Conservation (phyloP, 306 rosid species). For the Alnus rubra region DNA sequence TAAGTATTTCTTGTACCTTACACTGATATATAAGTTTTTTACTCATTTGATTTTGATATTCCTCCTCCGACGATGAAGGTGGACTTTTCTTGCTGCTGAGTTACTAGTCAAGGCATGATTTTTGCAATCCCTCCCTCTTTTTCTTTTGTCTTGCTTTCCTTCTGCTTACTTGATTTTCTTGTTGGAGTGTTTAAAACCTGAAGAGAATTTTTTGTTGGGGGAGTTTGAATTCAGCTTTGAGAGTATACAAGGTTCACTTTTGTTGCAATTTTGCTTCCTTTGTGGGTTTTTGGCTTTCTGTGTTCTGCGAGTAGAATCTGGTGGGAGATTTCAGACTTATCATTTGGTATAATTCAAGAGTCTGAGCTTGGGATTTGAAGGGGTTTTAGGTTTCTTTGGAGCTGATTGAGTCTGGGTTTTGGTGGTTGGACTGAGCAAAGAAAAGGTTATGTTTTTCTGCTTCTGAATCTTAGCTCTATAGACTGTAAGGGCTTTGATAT, state of each 20-base stretch:
- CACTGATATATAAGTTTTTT: not conserved
- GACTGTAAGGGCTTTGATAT: constrained; percentile 25
- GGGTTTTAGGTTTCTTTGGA: not conserved
- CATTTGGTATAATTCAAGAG: not conserved
- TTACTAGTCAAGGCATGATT: constrained; percentile 37
- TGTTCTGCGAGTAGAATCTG: constrained; percentile 1
- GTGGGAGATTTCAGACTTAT: constrained; percentile 20
- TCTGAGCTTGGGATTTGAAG: not conserved
- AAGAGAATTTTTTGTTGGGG: not conserved
- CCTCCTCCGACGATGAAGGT: not conserved
- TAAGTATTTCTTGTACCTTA: not conserved
- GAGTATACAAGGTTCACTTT: not conserved
- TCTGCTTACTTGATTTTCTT: constrained; percentile 5
- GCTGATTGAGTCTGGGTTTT: constrained; percentile 16
- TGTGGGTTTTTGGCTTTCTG: not conserved
- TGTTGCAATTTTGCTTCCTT: not conserved
- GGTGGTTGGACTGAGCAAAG: not conserved
- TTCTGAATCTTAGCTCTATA: constrained; percentile 32
- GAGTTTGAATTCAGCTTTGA: not conserved
- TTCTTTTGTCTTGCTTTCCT: not conserved
- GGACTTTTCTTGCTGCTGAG: constrained; percentile 24
- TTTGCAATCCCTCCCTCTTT: not conserved
- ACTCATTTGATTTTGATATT: too few species aligned
- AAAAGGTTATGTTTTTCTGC: constrained; percentile 48
- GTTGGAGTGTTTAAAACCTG: not conserved